Evolutionary conservation across 2,329 filamentous ascomycete species (phyloP).

Genomic region (Sporothrix globosa): DNA sequence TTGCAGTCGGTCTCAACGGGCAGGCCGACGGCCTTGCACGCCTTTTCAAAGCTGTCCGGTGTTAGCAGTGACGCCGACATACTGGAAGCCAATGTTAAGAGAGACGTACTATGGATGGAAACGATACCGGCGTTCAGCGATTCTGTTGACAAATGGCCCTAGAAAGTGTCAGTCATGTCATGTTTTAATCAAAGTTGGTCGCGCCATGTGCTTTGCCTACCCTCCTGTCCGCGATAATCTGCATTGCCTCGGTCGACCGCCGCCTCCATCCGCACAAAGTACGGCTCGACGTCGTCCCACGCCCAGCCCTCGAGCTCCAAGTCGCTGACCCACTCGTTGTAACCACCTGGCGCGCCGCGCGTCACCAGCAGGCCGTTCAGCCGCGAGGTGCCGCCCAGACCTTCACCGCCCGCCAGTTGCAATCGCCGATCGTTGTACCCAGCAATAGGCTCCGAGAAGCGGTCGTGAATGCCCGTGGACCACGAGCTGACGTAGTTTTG

Average conservation of each 20-base stretch:
- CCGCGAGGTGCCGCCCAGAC: slow-evolving; percentile 42
- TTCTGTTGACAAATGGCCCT: slow-evolving; percentile 37
- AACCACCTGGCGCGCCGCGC: slow-evolving; percentile 41
- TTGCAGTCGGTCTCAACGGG: slow-evolving; percentile 40
- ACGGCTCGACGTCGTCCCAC: slow-evolving; percentile 44
- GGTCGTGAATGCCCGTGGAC: slow-evolving; percentile 38
- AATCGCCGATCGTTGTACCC: slow-evolving; percentile 35
- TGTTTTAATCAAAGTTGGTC: background rate
- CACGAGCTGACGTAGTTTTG: slow-evolving; percentile 38
- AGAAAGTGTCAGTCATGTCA: background rate
- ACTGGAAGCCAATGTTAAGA: no score
- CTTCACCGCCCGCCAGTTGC: slow-evolving; percentile 40
- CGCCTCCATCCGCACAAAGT: slow-evolving; percentile 42
- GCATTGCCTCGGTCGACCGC: slow-evolving; percentile 34
- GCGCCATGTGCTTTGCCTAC: slow-evolving; percentile 25
- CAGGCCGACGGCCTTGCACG: slow-evolving; percentile 40
- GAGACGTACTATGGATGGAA: slow-evolving; percentile 36
- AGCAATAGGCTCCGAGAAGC: slow-evolving; percentile 40
- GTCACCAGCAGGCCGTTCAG: slow-evolving; percentile 44
- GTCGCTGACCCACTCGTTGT: slow-evolving; percentile 41
- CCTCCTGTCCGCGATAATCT: slow-evolving; percentile 39
- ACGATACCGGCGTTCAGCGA: slow-evolving; percentile 27
- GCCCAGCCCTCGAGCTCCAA: slow-evolving; percentile 43
- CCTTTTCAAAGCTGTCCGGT: slow-evolving; percentile 36
- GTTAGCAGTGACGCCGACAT: background rate